A percentile compares a stretch with the other conserved stretches of the same genome.
These are phyloP conservation scores for Petunia hybrid DNA, from an alignment of 305 asterid genomes.

Conservation along the genomic window DNA sequence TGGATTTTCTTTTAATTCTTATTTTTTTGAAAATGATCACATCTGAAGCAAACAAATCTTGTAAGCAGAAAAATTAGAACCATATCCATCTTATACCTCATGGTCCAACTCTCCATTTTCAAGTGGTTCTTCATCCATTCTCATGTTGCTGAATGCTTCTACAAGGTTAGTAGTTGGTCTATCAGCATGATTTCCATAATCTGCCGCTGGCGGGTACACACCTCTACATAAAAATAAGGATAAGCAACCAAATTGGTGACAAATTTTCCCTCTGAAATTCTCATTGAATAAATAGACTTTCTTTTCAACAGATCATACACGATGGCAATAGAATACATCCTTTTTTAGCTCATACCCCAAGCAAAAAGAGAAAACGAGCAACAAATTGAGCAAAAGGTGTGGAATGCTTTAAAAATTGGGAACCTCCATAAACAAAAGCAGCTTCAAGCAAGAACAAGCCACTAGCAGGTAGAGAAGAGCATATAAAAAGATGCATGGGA, in stretches of 20 bases:
- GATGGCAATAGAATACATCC: constrained; percentile 12
- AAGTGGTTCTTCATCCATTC: constrained; percentile 69
- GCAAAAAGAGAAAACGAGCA: constrained; percentile 7
- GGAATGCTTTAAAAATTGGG: neutral
- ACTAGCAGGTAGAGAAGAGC: neutral
- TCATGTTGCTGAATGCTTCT: constrained; percentile 79
- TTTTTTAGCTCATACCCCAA: constrained; percentile 10
- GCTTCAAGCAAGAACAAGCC: neutral
- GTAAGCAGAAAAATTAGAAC: neutral
- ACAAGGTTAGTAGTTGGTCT: constrained; percentile 86
- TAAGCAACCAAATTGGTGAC: constrained; percentile 32
- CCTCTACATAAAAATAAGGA: constrained; percentile 56
- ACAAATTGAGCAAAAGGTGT: neutral
- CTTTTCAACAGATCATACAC: constrained; percentile 21
- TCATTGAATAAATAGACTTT: neutral
- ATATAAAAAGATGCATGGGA: constrained; percentile 13
- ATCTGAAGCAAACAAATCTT: neutral
- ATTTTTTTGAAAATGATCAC: constrained; percentile 14
- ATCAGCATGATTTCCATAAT: constrained; percentile 66
- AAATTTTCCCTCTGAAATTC: constrained; percentile 22
- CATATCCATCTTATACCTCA: constrained; percentile 58
- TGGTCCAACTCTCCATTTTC: constrained; percentile 89
- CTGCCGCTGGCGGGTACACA: constrained; percentile 76
- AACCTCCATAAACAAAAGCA: constrained; percentile 21
- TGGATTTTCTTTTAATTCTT: neutral